Percentiles rank a stretch among this genome's conserved stretches.
Conservation (phyloP, 805 yeast species). For the Saccharomyces paradoxus region DNA sequence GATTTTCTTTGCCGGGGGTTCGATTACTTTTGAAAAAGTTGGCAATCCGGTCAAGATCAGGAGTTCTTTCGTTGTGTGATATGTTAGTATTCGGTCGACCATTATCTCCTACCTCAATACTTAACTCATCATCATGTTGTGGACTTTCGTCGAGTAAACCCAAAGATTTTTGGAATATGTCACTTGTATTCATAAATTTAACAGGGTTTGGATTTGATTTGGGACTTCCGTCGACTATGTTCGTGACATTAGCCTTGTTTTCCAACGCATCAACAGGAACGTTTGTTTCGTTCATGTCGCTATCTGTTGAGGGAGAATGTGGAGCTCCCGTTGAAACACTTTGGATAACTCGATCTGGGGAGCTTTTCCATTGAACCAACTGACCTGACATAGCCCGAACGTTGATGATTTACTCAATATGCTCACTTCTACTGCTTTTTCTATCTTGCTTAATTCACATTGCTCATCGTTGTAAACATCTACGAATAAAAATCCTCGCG, state of each 20-base stretch:
- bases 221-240: background rate
- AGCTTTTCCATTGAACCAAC: background rate
- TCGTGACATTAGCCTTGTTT: background rate
- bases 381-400: background rate
- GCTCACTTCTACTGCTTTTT: background rate
- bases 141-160: background rate
- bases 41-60: constrained; percentile 21
- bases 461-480: background rate
- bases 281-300: background rate
- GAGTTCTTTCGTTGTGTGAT: constrained; percentile 18
- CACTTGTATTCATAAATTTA: constrained; percentile 3
- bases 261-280: background rate
- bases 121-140: background rate
- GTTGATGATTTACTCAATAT: background rate
- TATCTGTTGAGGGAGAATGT: background rate
- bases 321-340: background rate
- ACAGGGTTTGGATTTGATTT: constrained; percentile 1
- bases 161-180: background rate
- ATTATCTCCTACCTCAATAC: background rate
- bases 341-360: background rate
- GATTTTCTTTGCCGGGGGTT: constrained; percentile 11
- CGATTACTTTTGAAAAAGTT: constrained; percentile 17
- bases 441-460: background rate
- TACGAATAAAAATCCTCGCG: background rate
- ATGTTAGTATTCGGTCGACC: background rate